Percentiles rank a stretch among this genome's conserved stretches.
phyloP scores from a whole-genome alignment of 768 basidiomycete species.

The Peribolospora kevripleyi region DNA sequence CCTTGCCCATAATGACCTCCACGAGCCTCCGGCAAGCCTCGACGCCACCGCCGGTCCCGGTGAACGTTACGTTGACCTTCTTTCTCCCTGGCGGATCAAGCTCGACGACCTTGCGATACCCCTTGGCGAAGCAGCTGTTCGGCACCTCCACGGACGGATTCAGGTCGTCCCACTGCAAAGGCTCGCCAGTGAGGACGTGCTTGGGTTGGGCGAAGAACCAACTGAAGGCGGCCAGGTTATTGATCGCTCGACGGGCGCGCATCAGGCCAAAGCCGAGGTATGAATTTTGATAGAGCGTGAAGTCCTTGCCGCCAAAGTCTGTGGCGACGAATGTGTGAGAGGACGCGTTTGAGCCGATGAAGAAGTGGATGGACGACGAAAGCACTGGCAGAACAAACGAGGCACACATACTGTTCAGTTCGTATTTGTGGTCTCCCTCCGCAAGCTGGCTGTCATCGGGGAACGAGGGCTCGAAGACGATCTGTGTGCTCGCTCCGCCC shows the following conservation, averaged over 20 bases:
- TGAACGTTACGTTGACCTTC: slow-evolving; percentile 51
- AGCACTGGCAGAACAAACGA: too few relatives aligned
- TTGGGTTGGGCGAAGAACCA: slow-evolving; percentile 13
- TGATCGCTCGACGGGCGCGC: slow-evolving; percentile 58
- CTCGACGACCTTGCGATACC: slow-evolving; percentile 37
- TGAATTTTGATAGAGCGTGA: slow-evolving; percentile 84
- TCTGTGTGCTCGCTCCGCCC: slow-evolving; percentile 91
- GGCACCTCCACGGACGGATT: slow-evolving; percentile 24
- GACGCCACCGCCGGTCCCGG: slow-evolving; percentile 56
- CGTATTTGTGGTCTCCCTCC: slow-evolving; percentile 81
- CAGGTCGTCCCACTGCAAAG: slow-evolving; percentile 20
- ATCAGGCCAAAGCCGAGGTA: slow-evolving; percentile 92
- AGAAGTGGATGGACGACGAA: too few relatives aligned
- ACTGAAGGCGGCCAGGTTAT: slow-evolving; percentile 78
- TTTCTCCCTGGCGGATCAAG: slow-evolving; percentile 28
- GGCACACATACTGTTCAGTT: slow-evolving; percentile 22
- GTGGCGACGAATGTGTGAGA: too few relatives aligned
- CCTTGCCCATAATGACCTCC: slow-evolving; percentile 79
- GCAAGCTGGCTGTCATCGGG: slow-evolving; percentile 26
- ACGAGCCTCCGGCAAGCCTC: slow-evolving; percentile 64
- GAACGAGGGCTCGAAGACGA: slow-evolving; percentile 73
- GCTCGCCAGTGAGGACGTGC: not conserved
- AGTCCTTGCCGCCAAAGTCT: slow-evolving; percentile 39
- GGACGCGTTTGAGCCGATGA: too few relatives aligned
- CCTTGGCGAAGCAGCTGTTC: slow-evolving; percentile 62